Evolutionary conservation across 2,329 filamentous ascomycete species (phyloP).

Genomic region (Fusarium sp.): DNA sequence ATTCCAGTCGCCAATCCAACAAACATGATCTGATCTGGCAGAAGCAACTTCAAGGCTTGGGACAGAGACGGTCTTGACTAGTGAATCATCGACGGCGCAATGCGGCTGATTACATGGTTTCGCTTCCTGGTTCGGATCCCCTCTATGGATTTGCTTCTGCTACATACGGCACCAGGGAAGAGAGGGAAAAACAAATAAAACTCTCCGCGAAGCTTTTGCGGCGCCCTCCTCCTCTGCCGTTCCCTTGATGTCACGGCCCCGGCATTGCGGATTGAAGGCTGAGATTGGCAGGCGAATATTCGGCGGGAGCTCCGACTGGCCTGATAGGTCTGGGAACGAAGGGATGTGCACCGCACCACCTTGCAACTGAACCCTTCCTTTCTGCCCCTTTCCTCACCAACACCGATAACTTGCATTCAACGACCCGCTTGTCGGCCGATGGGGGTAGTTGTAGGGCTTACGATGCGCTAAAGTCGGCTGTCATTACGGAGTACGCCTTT

Average conservation of each 20-base stretch:
- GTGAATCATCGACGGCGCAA: conserved; percentile 2
- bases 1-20: neutral
- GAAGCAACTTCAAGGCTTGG: conserved; percentile 21
- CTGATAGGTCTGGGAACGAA: neutral
- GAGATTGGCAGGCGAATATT: neutral
- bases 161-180: neutral
- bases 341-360: neutral
- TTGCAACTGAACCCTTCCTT: neutral
- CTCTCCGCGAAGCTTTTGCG: neutral
- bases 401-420: neutral
- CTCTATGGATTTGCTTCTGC: conserved; percentile 1
- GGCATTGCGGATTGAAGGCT: neutral
- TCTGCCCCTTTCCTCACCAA: neutral
- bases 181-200: conserved; percentile 29
- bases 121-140: neutral
- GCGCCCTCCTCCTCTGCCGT: neutral
- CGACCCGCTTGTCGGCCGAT: conserved; percentile 1
- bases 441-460: neutral
- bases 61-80: neutral
- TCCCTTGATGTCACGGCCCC: neutral
- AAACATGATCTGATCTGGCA: conserved; percentile 27
- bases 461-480: neutral
- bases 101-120: conserved; percentile 1
- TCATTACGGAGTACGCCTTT: neutral
- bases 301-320: neutral